Conservation (phyloP, 2,329 filamentous ascomycete species). For the Elsinoe perseae region DNA sequence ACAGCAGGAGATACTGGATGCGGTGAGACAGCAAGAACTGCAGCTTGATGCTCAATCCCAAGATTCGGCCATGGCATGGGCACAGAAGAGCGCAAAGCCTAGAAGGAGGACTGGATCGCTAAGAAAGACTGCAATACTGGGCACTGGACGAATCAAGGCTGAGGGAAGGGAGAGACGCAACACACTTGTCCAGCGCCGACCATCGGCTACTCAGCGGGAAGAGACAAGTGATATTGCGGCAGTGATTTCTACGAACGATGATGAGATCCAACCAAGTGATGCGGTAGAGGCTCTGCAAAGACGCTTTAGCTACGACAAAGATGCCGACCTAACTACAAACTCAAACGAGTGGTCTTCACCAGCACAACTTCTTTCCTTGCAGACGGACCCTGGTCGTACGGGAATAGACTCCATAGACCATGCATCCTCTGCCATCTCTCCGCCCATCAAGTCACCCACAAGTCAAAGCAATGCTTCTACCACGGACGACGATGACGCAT, state of each 20-base stretch:
- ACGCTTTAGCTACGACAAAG: slow-evolving; percentile 34
- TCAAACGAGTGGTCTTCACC: slow-evolving; percentile 12
- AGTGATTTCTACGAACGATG: slow-evolving; percentile 20
- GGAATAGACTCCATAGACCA: slow-evolving; percentile 9
- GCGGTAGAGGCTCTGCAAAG: slow-evolving; percentile 24
- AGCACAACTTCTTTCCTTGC: slow-evolving; percentile 17
- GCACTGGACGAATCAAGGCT: slow-evolving; percentile 55
- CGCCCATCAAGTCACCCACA: slow-evolving; percentile 33
- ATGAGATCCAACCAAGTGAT: slow-evolving; percentile 16
- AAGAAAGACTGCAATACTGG: slow-evolving; percentile 76
- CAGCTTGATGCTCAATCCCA: slow-evolving; percentile 36
- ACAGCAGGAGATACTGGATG: slow-evolving; percentile 19
- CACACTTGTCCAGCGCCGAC: slow-evolving; percentile 31
- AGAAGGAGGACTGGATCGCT: slow-evolving; percentile 75
- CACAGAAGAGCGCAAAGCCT: slow-evolving; percentile 41
- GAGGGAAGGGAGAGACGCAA: slow-evolving; percentile 47
- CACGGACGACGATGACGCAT: slow-evolving; percentile 74
- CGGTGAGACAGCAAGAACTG: slow-evolving; percentile 23
- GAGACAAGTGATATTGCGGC: slow-evolving; percentile 20
- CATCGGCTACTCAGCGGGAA: slow-evolving; percentile 23
- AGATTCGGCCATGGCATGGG: slow-evolving; percentile 42
- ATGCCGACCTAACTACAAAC: slow-evolving; percentile 22
- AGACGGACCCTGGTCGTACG: slow-evolving; percentile 13
- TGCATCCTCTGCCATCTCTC: slow-evolving; percentile 14
- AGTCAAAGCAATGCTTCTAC: slow-evolving; percentile 58